These are phyloP conservation scores for Sporisorium sorghi DNA, from an alignment of 1,284 basidiomycete genomes.

Conservation along the genomic window DNA sequence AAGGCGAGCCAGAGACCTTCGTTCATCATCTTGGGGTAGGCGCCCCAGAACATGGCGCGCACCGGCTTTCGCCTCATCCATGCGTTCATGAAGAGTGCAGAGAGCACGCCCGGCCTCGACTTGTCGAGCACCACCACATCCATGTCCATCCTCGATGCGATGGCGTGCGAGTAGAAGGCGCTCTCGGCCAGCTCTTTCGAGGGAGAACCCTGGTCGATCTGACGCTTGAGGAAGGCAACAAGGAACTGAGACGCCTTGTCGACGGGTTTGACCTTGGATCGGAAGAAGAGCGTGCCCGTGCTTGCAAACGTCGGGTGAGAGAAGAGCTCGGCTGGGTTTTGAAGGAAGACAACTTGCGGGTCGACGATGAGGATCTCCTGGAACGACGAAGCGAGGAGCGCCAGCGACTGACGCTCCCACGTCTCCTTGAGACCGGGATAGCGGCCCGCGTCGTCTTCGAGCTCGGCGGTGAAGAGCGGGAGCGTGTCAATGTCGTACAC, in stretches of 20 bases:
- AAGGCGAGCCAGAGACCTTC: constrained; percentile 47
- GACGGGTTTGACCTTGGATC: constrained; percentile 36
- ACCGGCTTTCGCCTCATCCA: constrained; percentile 33
- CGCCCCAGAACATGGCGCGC: constrained; percentile 33
- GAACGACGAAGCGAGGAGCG: constrained; percentile 31
- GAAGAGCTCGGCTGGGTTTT: constrained; percentile 32
- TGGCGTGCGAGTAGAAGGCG: constrained; percentile 32
- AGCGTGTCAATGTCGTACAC: constrained; percentile 29
- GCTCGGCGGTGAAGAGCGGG: constrained; percentile 25
- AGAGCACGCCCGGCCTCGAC: constrained; percentile 35
- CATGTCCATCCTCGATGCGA: constrained; percentile 46
- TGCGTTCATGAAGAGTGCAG: constrained; percentile 43
- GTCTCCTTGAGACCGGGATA: constrained; percentile 35
- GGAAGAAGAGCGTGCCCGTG: constrained; percentile 50
- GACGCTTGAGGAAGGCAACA: constrained; percentile 47
- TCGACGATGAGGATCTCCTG: constrained; percentile 43
- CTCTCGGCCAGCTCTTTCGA: constrained; percentile 31
- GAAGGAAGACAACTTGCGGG: constrained; percentile 45
- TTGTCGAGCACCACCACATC: constrained; percentile 48
- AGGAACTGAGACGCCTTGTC: constrained; percentile 38
- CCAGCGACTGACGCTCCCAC: constrained; percentile 34
- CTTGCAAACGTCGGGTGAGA: constrained; percentile 29
- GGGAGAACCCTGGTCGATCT: constrained; percentile 38
- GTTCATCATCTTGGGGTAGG: constrained; percentile 30
- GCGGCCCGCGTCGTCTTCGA: constrained; percentile 42